A percentile compares a stretch with the other conserved stretches of the same genome.
Conservation (phyloP, 2,329 filamentous ascomycete genomes). For the Talaromyces sp. region DNA sequence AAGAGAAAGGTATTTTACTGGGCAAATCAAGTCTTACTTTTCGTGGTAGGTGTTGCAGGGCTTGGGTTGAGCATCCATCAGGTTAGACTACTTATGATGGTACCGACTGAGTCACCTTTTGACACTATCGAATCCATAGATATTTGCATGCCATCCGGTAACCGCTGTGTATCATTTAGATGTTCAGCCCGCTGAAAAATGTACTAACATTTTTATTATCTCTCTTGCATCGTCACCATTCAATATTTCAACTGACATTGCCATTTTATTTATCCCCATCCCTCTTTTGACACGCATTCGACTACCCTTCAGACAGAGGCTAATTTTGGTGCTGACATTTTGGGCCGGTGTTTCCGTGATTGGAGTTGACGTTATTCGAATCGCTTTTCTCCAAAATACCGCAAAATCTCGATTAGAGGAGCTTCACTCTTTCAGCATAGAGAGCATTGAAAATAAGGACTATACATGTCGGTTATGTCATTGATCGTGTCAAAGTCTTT, state of each 20-base stretch:
- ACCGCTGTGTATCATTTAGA: constrained; percentile 57
- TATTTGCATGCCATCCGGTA: constrained; percentile 73
- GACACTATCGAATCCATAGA: too few species aligned
- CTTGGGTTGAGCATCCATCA: constrained; percentile 77
- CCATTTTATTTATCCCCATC: constrained; percentile 80
- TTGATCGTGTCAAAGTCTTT: too few species aligned
- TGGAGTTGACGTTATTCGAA: not conserved
- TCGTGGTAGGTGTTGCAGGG: constrained; percentile 74
- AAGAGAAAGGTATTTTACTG: constrained; percentile 71
- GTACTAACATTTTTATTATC: constrained; percentile 58
- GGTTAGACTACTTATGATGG: constrained; percentile 33
- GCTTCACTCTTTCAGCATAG: not conserved
- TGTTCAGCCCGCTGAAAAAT: constrained; percentile 35
- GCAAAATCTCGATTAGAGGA: not conserved
- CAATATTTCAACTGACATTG: constrained; percentile 86
- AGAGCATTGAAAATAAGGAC: not conserved
- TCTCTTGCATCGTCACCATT: constrained; percentile 74
- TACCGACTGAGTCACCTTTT: too few species aligned
- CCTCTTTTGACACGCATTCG: constrained; percentile 83
- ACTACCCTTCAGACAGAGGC: constrained; percentile 74
- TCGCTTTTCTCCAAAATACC: not conserved
- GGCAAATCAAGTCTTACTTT: constrained; percentile 73
- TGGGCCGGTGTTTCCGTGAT: not conserved
- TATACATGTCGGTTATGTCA: not conserved
- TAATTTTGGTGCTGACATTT: constrained; percentile 1